These are phyloP conservation scores for Melocanna baccifera DNA, from an alignment of 176 grass and related monocot species.

Conservation along the genomic window DNA sequence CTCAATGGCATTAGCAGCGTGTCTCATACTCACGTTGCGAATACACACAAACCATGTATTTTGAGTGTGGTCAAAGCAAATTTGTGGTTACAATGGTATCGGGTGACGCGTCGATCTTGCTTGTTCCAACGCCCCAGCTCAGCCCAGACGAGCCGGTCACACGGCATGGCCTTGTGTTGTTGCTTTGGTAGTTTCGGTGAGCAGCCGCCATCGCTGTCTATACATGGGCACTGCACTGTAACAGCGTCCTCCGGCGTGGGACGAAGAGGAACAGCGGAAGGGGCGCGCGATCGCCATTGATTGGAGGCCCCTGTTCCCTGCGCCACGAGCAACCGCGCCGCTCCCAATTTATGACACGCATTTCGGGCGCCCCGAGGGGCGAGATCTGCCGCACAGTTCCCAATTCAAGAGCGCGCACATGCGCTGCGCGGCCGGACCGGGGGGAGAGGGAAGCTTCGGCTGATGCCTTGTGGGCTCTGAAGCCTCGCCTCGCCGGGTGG, in stretches of 20 bases:
- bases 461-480: background rate
- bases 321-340: conserved; percentile 37
- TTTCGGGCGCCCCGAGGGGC: no score
- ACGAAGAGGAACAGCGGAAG: no score
- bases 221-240: no score
- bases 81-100: background rate
- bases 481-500: background rate
- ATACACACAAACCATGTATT: no score
- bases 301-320: conserved; percentile 25
- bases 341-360: background rate
- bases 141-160: background rate
- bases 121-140: conserved; percentile 25
- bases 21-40: no score
- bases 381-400: conserved; percentile 44
- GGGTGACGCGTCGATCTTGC: background rate
- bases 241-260: no score
- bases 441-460: background rate
- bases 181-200: no score
- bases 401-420: conserved; percentile 28
- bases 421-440: background rate
- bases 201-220: no score
- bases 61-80: no score
- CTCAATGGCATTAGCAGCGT: no score
- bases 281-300: background rate
- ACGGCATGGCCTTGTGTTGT: background rate